phyloP scores from a whole-genome alignment of 202 grass and related monocot genomes.

The Panicum hallii region DNA sequence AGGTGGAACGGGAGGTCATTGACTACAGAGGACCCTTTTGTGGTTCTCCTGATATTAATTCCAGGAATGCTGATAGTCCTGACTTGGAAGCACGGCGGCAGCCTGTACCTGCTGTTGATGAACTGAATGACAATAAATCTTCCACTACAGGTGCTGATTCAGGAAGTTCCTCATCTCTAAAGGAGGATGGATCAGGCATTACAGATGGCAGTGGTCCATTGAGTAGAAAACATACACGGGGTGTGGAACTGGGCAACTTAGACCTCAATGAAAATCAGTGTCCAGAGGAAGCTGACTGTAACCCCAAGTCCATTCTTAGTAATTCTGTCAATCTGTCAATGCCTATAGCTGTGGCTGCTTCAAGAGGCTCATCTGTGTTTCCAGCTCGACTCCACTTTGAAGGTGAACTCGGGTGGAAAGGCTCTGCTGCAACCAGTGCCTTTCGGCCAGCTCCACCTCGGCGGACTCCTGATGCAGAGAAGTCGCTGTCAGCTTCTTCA shows the following conservation, averaged over 20 bases:
- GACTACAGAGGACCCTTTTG: slow-evolving; percentile 76
- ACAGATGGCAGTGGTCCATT: slow-evolving; percentile 58
- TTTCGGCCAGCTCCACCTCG: slow-evolving; percentile 64
- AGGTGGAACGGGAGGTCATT: slow-evolving; percentile 79
- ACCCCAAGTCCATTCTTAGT: slow-evolving; percentile 43
- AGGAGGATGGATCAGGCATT: slow-evolving; percentile 71
- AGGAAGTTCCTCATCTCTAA: slow-evolving; percentile 62
- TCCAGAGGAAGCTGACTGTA: slow-evolving; percentile 53
- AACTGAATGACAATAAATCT: slow-evolving; percentile 56
- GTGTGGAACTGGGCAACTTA: slow-evolving; percentile 42
- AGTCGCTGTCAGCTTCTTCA: slow-evolving; percentile 48
- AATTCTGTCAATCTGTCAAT: slow-evolving; percentile 60
- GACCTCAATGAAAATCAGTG: slow-evolving; percentile 73
- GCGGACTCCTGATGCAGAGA: slow-evolving; percentile 60
- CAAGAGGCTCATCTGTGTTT: slow-evolving; percentile 63
- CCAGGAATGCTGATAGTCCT: slow-evolving; percentile 49
- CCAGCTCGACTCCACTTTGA: slow-evolving; percentile 68
- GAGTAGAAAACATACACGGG: slow-evolving; percentile 51
- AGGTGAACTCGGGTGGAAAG: slow-evolving; percentile 81
- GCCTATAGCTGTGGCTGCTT: slow-evolving; percentile 66
- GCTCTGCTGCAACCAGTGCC: slow-evolving; percentile 78
- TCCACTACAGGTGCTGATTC: slow-evolving; percentile 53
- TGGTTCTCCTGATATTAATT: slow-evolving; percentile 74
- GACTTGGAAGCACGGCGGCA: slow-evolving; percentile 50
- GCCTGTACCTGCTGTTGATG: slow-evolving; percentile 36